Evolutionary conservation across 2,329 filamentous ascomycete genomes (phyloP), one percentile per base, ranked within the genome.

Genomic region (Ophiostoma sp.): DNA sequence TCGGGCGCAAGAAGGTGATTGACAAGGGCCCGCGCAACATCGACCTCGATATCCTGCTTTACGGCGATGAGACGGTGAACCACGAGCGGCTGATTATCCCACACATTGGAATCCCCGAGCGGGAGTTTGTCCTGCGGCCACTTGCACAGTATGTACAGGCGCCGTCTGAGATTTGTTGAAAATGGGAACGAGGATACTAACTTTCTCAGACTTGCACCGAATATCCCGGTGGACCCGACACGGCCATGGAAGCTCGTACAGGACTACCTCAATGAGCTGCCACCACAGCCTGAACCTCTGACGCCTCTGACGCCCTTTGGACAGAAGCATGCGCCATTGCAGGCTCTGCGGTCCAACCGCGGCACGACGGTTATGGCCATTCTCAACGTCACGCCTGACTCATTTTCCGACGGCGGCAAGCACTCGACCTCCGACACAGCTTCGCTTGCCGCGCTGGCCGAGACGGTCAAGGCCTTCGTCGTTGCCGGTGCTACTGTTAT

Each of bases 1-100:
- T 98, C 79, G 95, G 95, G 0, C 88, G 96, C 72, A 88, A 90
- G 75, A 98, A 98, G 81, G 78, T 93, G 59, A 89, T 98, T 57
- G 94, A 98, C 78, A 99, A 99, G 80, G 96, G 96, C 0, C 96
- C 96, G 1, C 89, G 96, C 36, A 97, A 94, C 79, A 97, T 99
- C 75, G 96, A 99, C 79, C 85, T 99, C 17, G 96, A 99, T 79
- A 94, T 99, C 64, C 84, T 98, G 22, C 85, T 98, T 0, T 98
- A 97, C 79, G 91, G 90, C 69, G 83, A 92, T 72, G 83, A 91
- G 74, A 84, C 82, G 2, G 83, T 97, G 70, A 82, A 89, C 55
- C 87, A 93, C 76, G 88, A 92, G 57, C 89, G 94, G 25, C 88
- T 99, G n/a, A 91, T 87, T 33, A 86, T 99, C 36, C 96, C 96